Evolutionary conservation across 495 filamentous ascomycete genomes (phyloP), one percentile per base, ranked within the genome.

Genomic region (Hypoxylon crocopeplum): DNA sequence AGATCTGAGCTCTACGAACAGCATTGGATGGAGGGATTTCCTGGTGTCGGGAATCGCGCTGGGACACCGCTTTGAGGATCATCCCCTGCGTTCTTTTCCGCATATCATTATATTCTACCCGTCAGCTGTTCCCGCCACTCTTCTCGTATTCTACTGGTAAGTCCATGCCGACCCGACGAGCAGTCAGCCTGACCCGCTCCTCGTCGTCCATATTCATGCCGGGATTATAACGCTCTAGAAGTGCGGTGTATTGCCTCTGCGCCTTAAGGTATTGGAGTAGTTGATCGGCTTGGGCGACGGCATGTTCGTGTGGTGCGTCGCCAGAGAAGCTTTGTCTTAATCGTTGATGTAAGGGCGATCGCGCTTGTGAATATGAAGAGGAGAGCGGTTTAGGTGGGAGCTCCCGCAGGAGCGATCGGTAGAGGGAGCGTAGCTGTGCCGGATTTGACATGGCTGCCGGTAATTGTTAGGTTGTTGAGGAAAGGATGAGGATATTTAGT

Each of bases 141-240:
- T 54, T 60, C 27, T 51, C 13, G 40, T 70, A 83, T 66, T 84
- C 79, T 25, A 77, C 70, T 10, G 93, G 93, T 70, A 98, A 73
- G 75, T 95, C 81, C 85, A 96, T 88, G 20, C 93, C 94, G 38
- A 97, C 91, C 72, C 90, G 82, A 73, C 90, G 78, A 11, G 94
- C 93, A 54, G 90, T 90, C 78, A 97, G 75, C 51, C 90, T 68
- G 33, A 97, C 85, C 58, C 85, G 79, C 77, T 95, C 92, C 74
- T 95, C 91, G 73, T 94, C 87, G 62, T 87, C 85, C 84, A 93
- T 86, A 39, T 75, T 76, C 84, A 92, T 88, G 5, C 91, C 90
- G 5, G 93, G 92, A 69, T 98, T 98, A 74, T 98, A 98, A 64
- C 91, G 80, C 70, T 97, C 93, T 19, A 98, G 56, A 29, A 97